Evolutionary conservation across 148 eudicot species (phyloP), one percentile per base, ranked within the genome.

Genomic region (Chenopodium quinoa): DNA sequence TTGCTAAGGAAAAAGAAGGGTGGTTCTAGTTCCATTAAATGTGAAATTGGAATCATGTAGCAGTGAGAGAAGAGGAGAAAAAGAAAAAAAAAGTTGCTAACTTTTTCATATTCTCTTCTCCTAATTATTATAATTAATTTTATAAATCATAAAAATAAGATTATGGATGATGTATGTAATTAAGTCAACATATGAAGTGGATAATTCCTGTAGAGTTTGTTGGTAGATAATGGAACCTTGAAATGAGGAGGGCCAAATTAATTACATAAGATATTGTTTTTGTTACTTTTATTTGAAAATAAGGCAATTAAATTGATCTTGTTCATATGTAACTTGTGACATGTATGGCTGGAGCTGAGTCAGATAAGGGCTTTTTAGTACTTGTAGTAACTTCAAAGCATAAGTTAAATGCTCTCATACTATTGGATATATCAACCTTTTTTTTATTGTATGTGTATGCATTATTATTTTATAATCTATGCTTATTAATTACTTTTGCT

Each of bases 351-450:
- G 85, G 82, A 54, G 75, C 85, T 75, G 79, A 83, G 79, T 83
- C 85, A 83, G 79, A 72, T 48, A 79, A 56, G 70, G 75, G 50
- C 69, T 56, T 79, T 83, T 79, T 68, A 76, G 82, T 74, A 83
- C 75, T 52, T 74, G 82, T 63, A 83, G 85, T 83, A 79, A 68
- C 85, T 83, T 83, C 2, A 83, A 83, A 79, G 85, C 76, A 70
- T 79, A 27, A 44, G 16, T 78, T 25, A 2, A 9, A 50, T 50
- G 69, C 47, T 67, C 73, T 32, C 23, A 69, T 40, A 56, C 68
- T 78, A 78, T 44, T 70, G 78, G 82, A 79, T 65, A 31, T 83
- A 40, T 40, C 44, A 5, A 40, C 7, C 44, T 37, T 37, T 37
- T 4, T 40, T 40, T 40, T 4, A 40, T 40, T 40, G 32, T 31